phyloP scores from a whole-genome alignment of 495 filamentous ascomycete genomes.

The Penicillium diatomitis region DNA sequence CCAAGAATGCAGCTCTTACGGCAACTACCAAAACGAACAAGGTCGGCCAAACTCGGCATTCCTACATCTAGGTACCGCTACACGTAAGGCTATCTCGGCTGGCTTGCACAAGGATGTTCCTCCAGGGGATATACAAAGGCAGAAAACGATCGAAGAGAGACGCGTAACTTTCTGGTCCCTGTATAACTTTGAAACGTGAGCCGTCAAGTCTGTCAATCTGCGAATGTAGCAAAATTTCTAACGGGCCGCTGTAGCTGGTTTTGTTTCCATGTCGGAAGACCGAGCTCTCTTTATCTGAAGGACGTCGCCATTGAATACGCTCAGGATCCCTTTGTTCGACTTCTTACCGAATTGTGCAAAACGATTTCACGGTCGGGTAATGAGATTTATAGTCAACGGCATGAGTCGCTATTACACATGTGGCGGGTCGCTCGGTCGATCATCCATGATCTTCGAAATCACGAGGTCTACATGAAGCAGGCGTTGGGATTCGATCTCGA shows the following conservation, averaged over 20 bases:
- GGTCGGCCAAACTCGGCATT: conserved; percentile 36
- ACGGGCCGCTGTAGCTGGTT: conserved; percentile 24
- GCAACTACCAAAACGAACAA: conserved; percentile 34
- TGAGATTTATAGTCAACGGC: conserved; percentile 31
- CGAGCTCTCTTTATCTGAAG: conserved; percentile 24
- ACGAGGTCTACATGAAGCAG: conserved; percentile 20
- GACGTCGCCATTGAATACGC: conserved; percentile 28
- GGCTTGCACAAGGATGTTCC: conserved; percentile 37
- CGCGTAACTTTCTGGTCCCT: conserved; percentile 35
- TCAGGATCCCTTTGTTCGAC: conserved; percentile 27
- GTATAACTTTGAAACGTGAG: conserved; percentile 34
- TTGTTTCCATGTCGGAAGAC: conserved; percentile 33
- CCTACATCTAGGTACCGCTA: conserved; percentile 28
- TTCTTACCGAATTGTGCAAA: conserved; percentile 24
- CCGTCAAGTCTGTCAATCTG: background rate
- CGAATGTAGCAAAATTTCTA: background rate
- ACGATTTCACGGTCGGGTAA: conserved; percentile 25
- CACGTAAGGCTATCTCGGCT: conserved; percentile 33
- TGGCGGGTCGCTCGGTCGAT: conserved; percentile 35
- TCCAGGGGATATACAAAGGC: conserved; percentile 12
- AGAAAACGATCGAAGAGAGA: conserved; percentile 25
- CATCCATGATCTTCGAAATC: conserved; percentile 23
- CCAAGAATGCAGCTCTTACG: conserved; percentile 12
- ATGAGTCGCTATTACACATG: conserved; percentile 37
- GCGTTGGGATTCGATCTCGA: conserved; percentile 29